Conservation (phyloP, 2,329 filamentous ascomycete species). For the Nigrospora sphaerica region DNA sequence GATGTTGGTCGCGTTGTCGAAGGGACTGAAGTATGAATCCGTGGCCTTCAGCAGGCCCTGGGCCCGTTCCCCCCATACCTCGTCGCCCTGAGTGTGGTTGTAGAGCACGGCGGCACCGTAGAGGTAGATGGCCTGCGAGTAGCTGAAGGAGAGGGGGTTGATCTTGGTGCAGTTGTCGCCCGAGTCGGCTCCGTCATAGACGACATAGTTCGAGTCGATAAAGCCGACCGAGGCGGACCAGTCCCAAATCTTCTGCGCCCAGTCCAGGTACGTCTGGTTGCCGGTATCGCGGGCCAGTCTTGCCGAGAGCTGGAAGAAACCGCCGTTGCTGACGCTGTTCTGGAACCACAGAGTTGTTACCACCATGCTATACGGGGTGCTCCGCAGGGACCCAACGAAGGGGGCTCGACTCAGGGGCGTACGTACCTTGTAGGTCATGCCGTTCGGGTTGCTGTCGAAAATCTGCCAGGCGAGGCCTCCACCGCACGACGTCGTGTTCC, state of each 20-base stretch:
- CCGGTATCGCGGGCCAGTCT: conserved; percentile 65
- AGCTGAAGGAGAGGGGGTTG: conserved; percentile 55
- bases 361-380: too few relatives aligned
- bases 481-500: conserved; percentile 60
- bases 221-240: conserved; percentile 54
- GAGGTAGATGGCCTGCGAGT: conserved; percentile 58
- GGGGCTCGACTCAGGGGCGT: too few relatives aligned
- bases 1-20: conserved; percentile 45
- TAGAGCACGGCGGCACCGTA: conserved; percentile 58
- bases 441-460: conserved; percentile 63
- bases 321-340: conserved; percentile 73
- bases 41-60: conserved; percentile 44
- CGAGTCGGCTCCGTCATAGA: conserved; percentile 57
- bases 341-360: not conserved
- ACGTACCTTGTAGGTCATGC: conserved; percentile 65
- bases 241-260: conserved; percentile 61
- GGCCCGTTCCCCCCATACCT: conserved; percentile 47
- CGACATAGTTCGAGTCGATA: conserved; percentile 44
- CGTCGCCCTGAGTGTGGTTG: conserved; percentile 46
- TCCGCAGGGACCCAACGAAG: too few relatives aligned
- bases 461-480: conserved; percentile 82
- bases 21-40: conserved; percentile 40
- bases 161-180: conserved; percentile 44
- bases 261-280: conserved; percentile 58
- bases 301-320: conserved; percentile 75